Base-by-base conservation (phyloP, 2,329 filamentous ascomycete genomes). In the Amphichorda felina region DNA sequence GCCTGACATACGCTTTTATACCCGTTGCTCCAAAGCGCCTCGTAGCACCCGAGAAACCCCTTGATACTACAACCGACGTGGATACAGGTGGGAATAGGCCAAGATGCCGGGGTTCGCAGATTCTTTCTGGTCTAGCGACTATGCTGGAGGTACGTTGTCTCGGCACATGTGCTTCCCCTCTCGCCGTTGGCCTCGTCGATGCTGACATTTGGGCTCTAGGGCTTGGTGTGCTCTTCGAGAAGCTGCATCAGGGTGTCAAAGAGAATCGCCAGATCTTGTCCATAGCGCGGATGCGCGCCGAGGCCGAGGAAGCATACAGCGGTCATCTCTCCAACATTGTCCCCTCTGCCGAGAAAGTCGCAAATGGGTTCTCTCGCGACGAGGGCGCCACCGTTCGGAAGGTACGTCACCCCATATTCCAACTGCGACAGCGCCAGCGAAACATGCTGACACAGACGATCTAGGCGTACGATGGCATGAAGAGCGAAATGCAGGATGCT, bases 101-200 rank as follows among this genome's bases (percentile, higher is more conserved):
- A 76, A 60, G 56, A 89, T 89, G 83, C 82, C 83, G 48, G 76
- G 84, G 50, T 96, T 98, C 63, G 79, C 87, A 48, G 86, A 89
- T 64, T 94, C 88, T 34, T 96, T 98, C 66, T 98, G 91, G 91
- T 94, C 91, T 42, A 76, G 77, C 56, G 91, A 98, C 72, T 96
- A 96, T 70, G 89, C 89, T 56, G 87, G 84, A 68, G 88, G 82
- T 83, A 64, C 72, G 53, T 18, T 19, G 7, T n/a, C n/a, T n/a
- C n/a, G n/a, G n/a, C n/a, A n/a, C n/a, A n/a, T n/a, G n/a, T n/a
- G 13, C 14, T 9, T 32, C 8, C n/a, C n/a, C 14, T 9, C 21
- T 14, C 24, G n/a, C 13, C 13, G 32, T n/a, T n/a, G n/a, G n/a
- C n/a, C 31, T n/a, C 31, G 11, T 19, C 26, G 24, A 35, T 24